These are phyloP conservation scores for Rhodotorula taiwanensis DNA, from an alignment of 768 basidiomycete species.

Conservation along the genomic window DNA sequence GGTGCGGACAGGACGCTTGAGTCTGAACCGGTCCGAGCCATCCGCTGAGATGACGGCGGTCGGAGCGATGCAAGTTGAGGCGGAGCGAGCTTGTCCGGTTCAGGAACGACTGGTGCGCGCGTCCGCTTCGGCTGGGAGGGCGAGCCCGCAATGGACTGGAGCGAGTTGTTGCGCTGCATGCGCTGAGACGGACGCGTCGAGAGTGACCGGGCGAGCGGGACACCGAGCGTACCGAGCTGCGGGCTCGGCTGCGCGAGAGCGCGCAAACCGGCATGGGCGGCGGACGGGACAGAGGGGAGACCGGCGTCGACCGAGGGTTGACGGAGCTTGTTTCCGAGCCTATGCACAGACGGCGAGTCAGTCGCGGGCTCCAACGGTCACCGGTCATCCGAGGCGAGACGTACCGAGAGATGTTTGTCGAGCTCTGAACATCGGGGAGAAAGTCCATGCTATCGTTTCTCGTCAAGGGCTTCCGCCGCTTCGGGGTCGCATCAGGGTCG, in stretches of 20 bases:
- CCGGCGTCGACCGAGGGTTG: conserved; percentile 6
- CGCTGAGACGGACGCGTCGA: neutral
- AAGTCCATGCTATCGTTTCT: conserved; percentile 31
- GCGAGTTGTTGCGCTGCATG: conserved; percentile 30
- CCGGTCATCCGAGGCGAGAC: too few relatives aligned
- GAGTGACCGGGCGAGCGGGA: neutral
- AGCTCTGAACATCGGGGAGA: conserved; percentile 19
- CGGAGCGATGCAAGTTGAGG: neutral
- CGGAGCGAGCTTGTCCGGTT: neutral
- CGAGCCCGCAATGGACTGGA: conserved; percentile 32
- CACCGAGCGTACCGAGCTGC: conserved; percentile 3
- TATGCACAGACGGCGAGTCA: neutral
- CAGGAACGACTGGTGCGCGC: neutral
- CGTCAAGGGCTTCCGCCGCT: conserved; percentile 15
- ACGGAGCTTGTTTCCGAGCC: conserved; percentile 28
- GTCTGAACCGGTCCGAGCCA: conserved; percentile 24
- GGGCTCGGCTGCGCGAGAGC: neutral
- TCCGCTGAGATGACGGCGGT: neutral
- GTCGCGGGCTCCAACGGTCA: too few relatives aligned
- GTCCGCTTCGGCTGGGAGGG: conserved; percentile 23
- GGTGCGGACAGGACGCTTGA: conserved; percentile 18
- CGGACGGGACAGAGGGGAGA: neutral
- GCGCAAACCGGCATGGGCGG: neutral
- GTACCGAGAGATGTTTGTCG: conserved; percentile 20
- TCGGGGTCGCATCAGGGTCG: conserved; percentile 30